Evolutionary conservation across 257 asterid genomes (phyloP), one percentile per base, ranked within the genome.

Genomic region (Nicotiana sylvestris): DNA sequence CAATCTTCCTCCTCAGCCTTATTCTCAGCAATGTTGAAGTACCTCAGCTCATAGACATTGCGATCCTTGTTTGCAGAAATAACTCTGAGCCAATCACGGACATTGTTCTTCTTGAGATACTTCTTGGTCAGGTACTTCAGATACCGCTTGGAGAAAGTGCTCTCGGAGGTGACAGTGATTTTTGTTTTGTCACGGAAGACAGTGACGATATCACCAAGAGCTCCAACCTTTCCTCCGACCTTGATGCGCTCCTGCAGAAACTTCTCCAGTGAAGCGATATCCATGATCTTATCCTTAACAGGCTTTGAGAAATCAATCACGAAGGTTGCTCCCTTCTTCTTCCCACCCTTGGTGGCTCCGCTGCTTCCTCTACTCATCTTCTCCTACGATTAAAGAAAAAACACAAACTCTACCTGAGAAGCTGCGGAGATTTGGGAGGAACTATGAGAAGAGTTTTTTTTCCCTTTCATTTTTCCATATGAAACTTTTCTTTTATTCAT

Each of bases 21-120:
- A 39, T 85, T 85, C 74, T 89, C 92, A 7, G 92, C 92, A 72
- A 89, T 89, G 87, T 89, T 89, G 89, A 89, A 89, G 87, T 89
- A 89, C 66, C 92, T 86, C 76, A 89, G 53, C 67, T 89, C 92
- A 81, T 89, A 89, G 9, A 89, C 90, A 67, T 56, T 89, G 5
- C 89, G 85, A 27, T 89, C 92, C 84, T 89, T 87, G 92, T 89
- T 87, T 29, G 92, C 83, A 33, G 90, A 85, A 78, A 87, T 89
- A 68, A 89, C 92, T 1, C 92, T 82, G 64, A 89, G 89, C 92
- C 92, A 89, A 83, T 89, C 92, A 37, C 89, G 85, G 51, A 89
- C 92, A 29, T 83, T 87, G 82, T 89, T 84, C 89, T 89, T 89
- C 89, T 89, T 89, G 25, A 89, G 27, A 66, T 89, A 89, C 56